Evolutionary conservation across 2,329 filamentous ascomycete genomes (phyloP).

Genomic region (Alternaria angustiovoidea): DNA sequence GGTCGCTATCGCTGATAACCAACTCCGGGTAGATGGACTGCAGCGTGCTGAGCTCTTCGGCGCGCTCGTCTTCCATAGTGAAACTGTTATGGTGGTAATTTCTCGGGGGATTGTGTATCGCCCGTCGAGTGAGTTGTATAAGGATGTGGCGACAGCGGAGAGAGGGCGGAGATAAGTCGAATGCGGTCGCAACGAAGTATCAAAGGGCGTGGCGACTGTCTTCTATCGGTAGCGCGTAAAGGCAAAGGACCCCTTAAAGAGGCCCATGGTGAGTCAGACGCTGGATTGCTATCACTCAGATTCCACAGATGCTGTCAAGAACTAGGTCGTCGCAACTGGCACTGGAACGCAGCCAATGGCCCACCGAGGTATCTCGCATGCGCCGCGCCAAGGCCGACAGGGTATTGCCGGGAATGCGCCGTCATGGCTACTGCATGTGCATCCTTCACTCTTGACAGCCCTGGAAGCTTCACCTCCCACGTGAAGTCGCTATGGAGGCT

Average conservation of each 20-base stretch:
- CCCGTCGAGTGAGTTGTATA: neutral
- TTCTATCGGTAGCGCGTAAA: slow-evolving; percentile 20
- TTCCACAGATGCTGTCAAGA: neutral
- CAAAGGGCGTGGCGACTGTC: slow-evolving; percentile 27
- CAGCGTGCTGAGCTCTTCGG: slow-evolving; percentile 66
- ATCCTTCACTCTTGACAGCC: slow-evolving; percentile 13
- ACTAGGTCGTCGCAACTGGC: neutral
- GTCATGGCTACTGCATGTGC: slow-evolving; percentile 7
- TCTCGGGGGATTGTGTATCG: neutral
- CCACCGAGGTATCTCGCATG: slow-evolving; percentile 1
- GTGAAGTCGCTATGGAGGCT: slow-evolving; percentile 53
- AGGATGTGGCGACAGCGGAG: slow-evolving; percentile 13
- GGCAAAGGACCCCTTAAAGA: slow-evolving; percentile 19
- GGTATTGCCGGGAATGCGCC: slow-evolving; percentile 10
- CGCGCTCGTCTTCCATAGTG: slow-evolving; percentile 63
- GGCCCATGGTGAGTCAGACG: slow-evolving; percentile 27
- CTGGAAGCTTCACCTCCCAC: neutral
- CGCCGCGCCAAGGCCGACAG: slow-evolving; percentile 14
- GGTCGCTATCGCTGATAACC: slow-evolving; percentile 54
- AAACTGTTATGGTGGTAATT: slow-evolving; percentile 36
- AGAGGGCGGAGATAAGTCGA: slow-evolving; percentile 21
- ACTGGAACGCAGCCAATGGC: neutral
- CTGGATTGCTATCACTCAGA: neutral
- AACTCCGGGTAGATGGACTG: slow-evolving; percentile 71
- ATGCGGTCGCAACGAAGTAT: slow-evolving; percentile 2